phyloP scores from a whole-genome alignment of 352 stramenopile species.

The Thraustotheca clavata region DNA sequence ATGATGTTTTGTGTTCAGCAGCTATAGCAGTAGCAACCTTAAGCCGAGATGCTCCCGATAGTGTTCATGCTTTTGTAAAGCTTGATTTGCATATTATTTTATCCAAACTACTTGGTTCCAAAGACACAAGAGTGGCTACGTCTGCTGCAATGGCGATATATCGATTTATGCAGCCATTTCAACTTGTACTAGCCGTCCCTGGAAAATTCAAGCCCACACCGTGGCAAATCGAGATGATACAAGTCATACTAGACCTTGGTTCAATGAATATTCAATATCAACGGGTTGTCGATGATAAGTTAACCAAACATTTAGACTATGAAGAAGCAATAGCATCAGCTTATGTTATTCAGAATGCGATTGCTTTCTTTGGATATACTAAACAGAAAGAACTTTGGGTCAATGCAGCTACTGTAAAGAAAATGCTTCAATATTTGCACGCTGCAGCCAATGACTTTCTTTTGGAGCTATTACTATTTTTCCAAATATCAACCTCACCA shows the following conservation, averaged over 20 bases:
- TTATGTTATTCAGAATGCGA: conserved; percentile 9
- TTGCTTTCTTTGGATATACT: conserved; percentile 3
- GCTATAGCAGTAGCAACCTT: conserved; percentile 17
- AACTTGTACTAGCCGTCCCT: background rate
- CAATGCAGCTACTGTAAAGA: background rate
- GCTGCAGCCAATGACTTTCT: background rate
- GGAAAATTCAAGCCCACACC: background rate
- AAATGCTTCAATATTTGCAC: background rate
- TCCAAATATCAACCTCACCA: conserved; percentile 12
- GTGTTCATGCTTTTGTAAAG: conserved; percentile 10
- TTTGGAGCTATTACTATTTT: conserved; percentile 11
- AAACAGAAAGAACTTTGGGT: background rate
- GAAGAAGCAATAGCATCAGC: background rate
- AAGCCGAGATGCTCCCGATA: background rate
- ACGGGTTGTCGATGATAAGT: background rate
- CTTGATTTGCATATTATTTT: conserved; percentile 18
- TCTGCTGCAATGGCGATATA: conserved; percentile 8
- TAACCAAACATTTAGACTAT: background rate
- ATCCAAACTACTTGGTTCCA: conserved; percentile 5
- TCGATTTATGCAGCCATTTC: conserved; percentile 2
- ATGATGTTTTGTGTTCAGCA: conserved; percentile 16
- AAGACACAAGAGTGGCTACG: conserved; percentile 5
- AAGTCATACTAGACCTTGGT: background rate
- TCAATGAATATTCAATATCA: background rate
- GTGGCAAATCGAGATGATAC: background rate